phyloP scores from a whole-genome alignment of 768 basidiomycete genomes.

The Suillus paluster region DNA sequence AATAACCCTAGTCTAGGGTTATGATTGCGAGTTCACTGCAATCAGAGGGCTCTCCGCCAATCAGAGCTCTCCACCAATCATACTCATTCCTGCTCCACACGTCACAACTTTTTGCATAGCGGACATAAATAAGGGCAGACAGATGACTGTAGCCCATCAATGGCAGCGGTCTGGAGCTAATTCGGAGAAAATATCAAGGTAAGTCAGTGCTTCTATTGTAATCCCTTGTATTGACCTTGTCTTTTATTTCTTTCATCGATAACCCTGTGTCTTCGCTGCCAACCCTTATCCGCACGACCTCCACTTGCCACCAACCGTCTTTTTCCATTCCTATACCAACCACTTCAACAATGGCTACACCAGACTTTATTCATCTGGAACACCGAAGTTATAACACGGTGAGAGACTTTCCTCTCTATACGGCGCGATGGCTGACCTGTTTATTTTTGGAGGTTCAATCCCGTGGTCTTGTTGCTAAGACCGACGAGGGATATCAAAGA shows the following conservation, averaged over 20 bases:
- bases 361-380: not conserved
- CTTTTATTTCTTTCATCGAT: not conserved
- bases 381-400: not conserved
- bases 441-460: too few relatives aligned
- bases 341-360: not conserved
- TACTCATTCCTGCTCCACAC: not conserved
- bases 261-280: not conserved
- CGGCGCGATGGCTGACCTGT: too few relatives aligned
- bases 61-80: not conserved
- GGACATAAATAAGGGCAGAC: not conserved
- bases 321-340: not conserved
- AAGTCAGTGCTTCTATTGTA: conserved; percentile 1
- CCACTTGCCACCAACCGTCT: not conserved
- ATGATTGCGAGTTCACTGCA: not conserved
- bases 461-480: too few relatives aligned
- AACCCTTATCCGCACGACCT: not conserved
- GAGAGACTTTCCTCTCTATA: not conserved
- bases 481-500: too few relatives aligned
- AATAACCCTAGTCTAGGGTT: not conserved
- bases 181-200: not conserved
- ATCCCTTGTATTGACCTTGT: not conserved
- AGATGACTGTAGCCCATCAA: too few relatives aligned
- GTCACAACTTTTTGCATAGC: not conserved
- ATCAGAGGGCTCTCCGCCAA: conserved; percentile 1
- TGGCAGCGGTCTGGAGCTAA: too few relatives aligned